A percentile compares a stretch with the other conserved stretches of the same genome.
Evolutionary conservation across 257 asterid genomes (phyloP).

Genomic region (Solanum chilense): DNA sequence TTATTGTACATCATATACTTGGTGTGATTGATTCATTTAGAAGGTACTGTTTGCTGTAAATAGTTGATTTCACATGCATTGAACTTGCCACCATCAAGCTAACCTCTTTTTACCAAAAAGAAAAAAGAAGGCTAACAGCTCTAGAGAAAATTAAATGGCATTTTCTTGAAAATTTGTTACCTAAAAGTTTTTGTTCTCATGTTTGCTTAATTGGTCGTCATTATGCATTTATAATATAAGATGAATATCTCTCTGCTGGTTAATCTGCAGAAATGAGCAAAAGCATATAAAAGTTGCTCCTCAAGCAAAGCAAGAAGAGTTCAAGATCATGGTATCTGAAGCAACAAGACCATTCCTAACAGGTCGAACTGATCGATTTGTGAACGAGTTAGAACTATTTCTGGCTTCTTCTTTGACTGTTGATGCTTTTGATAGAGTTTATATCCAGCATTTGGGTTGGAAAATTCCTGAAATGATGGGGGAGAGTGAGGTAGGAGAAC

Average conservation of each 20-base stretch:
- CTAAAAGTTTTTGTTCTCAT: background rate
- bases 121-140: background rate
- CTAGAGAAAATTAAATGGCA: background rate
- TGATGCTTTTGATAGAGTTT: conserved; percentile 54
- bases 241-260: background rate
- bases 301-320: conserved; percentile 32
- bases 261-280: conserved; percentile 38
- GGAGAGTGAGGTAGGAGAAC: conserved; percentile 14
- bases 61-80: background rate
- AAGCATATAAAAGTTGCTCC: conserved; percentile 11
- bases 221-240: background rate
- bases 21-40: conserved; percentile 54
- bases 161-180: background rate
- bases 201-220: background rate
- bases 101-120: background rate
- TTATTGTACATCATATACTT: conserved; percentile 56
- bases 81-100: background rate
- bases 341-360: conserved; percentile 56
- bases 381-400: conserved; percentile 54
- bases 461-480: conserved; percentile 18
- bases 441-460: conserved; percentile 54
- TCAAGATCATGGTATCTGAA: conserved; percentile 29
- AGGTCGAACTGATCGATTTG: conserved; percentile 54
- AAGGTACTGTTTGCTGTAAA: conserved; percentile 28
- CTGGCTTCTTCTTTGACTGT: conserved; percentile 63